Evolutionary conservation across 2,329 filamentous ascomycete genomes (phyloP).

Genomic region (Colletotrichum sp.): DNA sequence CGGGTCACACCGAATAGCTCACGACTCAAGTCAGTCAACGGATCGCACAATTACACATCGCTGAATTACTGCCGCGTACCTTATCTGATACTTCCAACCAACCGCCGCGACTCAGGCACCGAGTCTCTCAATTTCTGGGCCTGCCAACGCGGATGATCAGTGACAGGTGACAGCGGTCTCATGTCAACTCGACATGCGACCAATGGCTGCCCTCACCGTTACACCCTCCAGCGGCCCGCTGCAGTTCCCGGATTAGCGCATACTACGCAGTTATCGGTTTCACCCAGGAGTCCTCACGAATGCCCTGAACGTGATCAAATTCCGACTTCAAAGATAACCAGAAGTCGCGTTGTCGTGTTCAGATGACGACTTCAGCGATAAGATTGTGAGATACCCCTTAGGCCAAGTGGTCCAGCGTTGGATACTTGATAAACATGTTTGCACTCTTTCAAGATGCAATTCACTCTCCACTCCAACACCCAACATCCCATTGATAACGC

Average conservation of each 20-base stretch:
- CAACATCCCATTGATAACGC: neutral
- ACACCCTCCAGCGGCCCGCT: slow-evolving; percentile 14
- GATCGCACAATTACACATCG: neutral
- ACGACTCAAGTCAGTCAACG: neutral
- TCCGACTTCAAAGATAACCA: neutral
- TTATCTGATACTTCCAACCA: neutral
- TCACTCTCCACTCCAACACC: neutral
- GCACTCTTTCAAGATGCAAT: neutral
- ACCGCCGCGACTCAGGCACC: neutral
- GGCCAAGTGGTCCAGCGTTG: neutral
- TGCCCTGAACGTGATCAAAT: neutral
- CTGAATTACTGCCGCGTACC: neutral
- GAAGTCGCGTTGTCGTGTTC: neutral
- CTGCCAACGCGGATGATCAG: neutral
- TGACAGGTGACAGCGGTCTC: slow-evolving; percentile 10
- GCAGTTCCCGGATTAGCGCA: neutral
- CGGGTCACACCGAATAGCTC: neutral
- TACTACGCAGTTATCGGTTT: neutral
- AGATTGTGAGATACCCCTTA: neutral
- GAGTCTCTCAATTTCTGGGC: neutral
- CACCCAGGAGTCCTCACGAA: neutral
- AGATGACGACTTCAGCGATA: neutral
- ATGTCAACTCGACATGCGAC: neutral
- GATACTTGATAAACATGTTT: neutral
- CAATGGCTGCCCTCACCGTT: neutral